A percentile compares a stretch with the other conserved stretches of the same genome.
These are phyloP conservation scores for Durotheca rogersii DNA, from an alignment of 495 filamentous ascomycete genomes.

Conservation along the genomic window DNA sequence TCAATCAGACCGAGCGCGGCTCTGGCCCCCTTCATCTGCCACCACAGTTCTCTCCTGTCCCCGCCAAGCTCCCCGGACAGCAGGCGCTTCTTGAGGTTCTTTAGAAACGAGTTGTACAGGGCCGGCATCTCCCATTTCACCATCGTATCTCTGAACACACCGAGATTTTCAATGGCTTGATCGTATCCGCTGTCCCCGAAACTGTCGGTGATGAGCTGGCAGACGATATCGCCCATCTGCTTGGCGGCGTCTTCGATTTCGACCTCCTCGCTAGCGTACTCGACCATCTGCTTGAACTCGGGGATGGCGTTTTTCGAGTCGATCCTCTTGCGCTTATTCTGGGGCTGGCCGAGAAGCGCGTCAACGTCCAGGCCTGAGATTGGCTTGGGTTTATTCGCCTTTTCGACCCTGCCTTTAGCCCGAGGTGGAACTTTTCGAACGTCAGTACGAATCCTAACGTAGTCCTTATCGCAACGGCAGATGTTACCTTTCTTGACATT, in stretches of 20 bases:
- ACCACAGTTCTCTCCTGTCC: conserved; percentile 83
- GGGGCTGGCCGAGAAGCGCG: conserved; percentile 60
- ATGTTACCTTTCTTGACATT: conserved; percentile 80
- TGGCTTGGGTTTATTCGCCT: conserved; percentile 72
- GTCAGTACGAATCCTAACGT: conserved; percentile 29
- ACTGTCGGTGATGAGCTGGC: conserved; percentile 66
- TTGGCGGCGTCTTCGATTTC: conserved; percentile 66
- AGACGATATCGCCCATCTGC: conserved; percentile 73
- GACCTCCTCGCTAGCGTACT: conserved; percentile 58
- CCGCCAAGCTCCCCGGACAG: conserved; percentile 73
- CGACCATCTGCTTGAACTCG: conserved; percentile 83
- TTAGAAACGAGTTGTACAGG: conserved; percentile 75
- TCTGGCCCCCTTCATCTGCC: conserved; percentile 61
- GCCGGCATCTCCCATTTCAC: conserved; percentile 72
- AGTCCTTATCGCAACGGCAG: not conserved
- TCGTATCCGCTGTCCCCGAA: conserved; percentile 75
- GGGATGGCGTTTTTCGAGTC: conserved; percentile 80
- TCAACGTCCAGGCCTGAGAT: conserved; percentile 90
- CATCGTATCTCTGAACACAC: conserved; percentile 76
- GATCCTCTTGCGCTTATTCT: conserved; percentile 59
- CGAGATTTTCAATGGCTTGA: conserved; percentile 71
- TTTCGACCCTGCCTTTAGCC: conserved; percentile 68
- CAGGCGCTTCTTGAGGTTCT: conserved; percentile 69
- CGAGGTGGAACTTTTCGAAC: conserved; percentile 74
- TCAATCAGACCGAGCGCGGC: conserved; percentile 74